These are phyloP conservation scores for Rhodosporidiobolus odoratus DNA, from an alignment of 768 basidiomycete species.

Conservation along the genomic window DNA sequence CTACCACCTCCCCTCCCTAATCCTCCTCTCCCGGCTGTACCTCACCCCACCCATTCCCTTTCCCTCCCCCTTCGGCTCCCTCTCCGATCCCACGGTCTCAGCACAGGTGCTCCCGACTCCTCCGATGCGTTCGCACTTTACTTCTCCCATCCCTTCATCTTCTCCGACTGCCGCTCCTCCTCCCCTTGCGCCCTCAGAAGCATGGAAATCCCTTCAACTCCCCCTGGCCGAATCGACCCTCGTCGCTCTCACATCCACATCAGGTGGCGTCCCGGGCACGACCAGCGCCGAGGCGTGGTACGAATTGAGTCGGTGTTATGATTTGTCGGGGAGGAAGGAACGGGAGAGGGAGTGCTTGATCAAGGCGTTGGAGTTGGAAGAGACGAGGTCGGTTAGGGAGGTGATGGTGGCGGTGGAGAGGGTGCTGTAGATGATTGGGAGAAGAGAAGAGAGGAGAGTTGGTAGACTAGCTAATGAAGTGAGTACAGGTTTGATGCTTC, in stretches of 20 bases:
- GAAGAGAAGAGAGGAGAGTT: too few relatives aligned
- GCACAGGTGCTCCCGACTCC: neutral
- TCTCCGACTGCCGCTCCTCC: conserved; percentile 14
- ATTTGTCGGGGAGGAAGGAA: conserved; percentile 69
- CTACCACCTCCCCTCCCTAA: conserved; percentile 67
- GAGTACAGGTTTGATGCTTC: neutral
- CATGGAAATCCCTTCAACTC: neutral
- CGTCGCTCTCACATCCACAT: conserved; percentile 61
- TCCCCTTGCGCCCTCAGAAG: conserved; percentile 18
- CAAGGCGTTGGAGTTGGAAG: conserved; percentile 57
- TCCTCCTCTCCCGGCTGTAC: conserved; percentile 73
- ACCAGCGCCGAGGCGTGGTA: conserved; percentile 97
- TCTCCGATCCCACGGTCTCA: neutral
- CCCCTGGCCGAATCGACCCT: conserved; percentile 71
- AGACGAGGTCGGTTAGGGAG: conserved; percentile 46
- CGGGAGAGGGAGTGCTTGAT: conserved; percentile 68
- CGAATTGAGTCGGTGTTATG: conserved; percentile 56
- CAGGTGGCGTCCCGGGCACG: conserved; percentile 61
- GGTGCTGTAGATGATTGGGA: conserved; percentile 3
- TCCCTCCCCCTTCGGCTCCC: neutral
- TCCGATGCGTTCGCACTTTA: neutral
- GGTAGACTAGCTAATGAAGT: neutral
- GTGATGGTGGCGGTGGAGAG: conserved; percentile 42
- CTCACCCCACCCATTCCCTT: conserved; percentile 50
- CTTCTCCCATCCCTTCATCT: neutral